Conservation (phyloP, 1,284 basidiomycete genomes). For the Heterobasidion occidentale region DNA sequence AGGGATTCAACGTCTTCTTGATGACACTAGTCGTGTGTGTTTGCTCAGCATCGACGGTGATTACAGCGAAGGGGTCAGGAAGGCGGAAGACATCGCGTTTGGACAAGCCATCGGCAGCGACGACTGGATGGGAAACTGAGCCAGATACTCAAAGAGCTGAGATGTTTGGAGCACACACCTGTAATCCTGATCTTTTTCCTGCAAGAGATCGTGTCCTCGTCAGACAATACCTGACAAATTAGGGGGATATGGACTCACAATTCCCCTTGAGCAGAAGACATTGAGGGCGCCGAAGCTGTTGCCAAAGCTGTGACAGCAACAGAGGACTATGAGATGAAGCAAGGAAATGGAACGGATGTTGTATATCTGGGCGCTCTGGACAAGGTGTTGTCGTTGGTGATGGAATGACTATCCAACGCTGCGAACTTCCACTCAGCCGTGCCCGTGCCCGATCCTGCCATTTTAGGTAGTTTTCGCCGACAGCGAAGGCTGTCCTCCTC, state of each 20-base stretch:
- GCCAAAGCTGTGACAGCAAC: slow-evolving; percentile 7
- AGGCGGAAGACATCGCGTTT: slow-evolving; percentile 90
- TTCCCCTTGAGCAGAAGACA: slow-evolving; percentile 12
- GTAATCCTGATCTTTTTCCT: slow-evolving; percentile 33
- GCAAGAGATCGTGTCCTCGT: slow-evolving; percentile 1
- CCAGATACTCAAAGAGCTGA: not conserved
- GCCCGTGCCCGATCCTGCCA: no score
- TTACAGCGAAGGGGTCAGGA: slow-evolving; percentile 94
- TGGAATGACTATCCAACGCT: no score
- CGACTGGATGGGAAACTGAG: slow-evolving; percentile 43
- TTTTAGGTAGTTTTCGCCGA: no score
- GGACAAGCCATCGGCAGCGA: slow-evolving; percentile 80
- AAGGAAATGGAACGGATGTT: not conserved
- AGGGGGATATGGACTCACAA: slow-evolving; percentile 5
- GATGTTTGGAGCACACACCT: slow-evolving; percentile 15
- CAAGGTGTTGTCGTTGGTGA: no score
- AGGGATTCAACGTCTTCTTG: slow-evolving; percentile 80
- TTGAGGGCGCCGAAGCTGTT: slow-evolving; percentile 3
- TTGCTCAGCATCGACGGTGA: slow-evolving; percentile 94
- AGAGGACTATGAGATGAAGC: not conserved
- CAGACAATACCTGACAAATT: not conserved
- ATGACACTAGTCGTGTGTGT: slow-evolving; percentile 86
- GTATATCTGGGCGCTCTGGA: no score
- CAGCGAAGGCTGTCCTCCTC: no score
- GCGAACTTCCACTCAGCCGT: slow-evolving; percentile 1